phyloP scores from a whole-genome alignment of 768 basidiomycete genomes.

The Kwoniella mangroviensis region DNA sequence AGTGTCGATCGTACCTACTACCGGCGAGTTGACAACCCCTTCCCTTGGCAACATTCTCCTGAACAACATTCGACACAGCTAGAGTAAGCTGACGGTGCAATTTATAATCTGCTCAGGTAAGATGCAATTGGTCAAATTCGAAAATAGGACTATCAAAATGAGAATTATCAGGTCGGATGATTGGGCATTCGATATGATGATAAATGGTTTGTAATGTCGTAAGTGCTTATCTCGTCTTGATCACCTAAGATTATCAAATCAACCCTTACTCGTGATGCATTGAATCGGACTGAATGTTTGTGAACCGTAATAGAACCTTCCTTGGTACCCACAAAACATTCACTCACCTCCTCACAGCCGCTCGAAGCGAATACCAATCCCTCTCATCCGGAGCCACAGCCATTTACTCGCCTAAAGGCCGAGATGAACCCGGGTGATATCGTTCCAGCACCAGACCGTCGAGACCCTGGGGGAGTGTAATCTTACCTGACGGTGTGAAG shows the following conservation, averaged over 20 bases:
- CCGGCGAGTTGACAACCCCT: slow-evolving; percentile 13
- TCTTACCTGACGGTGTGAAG: slow-evolving; percentile 26
- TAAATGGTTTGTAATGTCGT: slow-evolving; percentile 12
- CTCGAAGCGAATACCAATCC: slow-evolving; percentile 1
- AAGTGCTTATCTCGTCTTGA: neutral
- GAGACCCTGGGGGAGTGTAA: slow-evolving; percentile 22
- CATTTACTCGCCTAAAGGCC: neutral
- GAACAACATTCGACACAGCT: too few relatives aligned
- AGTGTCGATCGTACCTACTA: slow-evolving; percentile 3
- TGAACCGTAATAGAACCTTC: slow-evolving; percentile 5
- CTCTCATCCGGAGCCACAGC: neutral
- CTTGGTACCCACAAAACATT: slow-evolving; percentile 1
- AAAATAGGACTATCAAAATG: slow-evolving; percentile 11
- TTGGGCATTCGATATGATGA: too few relatives aligned
- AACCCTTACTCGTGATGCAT: too few relatives aligned
- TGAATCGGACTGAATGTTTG: neutral
- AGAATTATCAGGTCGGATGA: neutral
- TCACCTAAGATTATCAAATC: neutral
- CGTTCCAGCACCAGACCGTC: neutral
- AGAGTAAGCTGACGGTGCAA: neutral
- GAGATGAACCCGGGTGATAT: neutral
- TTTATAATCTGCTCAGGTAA: neutral
- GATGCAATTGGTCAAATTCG: neutral
- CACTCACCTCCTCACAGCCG: neutral
- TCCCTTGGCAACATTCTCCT: too few relatives aligned